These are phyloP conservation scores for Tricholoma terreum DNA, from an alignment of 768 basidiomycete species.

Conservation along the genomic window DNA sequence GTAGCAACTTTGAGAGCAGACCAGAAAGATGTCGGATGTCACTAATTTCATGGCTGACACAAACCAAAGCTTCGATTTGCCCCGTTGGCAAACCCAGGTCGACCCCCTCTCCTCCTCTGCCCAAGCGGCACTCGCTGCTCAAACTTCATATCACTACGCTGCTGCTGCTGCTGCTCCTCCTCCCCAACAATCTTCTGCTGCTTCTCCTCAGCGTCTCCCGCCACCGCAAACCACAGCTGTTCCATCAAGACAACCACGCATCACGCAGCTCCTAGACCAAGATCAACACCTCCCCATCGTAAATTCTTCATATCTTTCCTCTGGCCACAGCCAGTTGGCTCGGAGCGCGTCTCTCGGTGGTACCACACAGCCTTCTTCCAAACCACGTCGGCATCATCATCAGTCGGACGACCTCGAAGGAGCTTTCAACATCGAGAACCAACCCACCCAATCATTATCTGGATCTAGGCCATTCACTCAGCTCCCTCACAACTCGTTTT, in stretches of 20 bases:
- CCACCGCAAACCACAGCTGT: constrained; percentile 48
- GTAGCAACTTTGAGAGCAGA: constrained; percentile 1
- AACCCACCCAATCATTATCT: constrained; percentile 22
- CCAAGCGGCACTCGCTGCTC: constrained; percentile 53
- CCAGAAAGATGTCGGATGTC: constrained; percentile 63
- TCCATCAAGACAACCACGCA: constrained; percentile 51
- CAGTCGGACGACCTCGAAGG: constrained; percentile 67
- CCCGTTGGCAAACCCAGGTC: constrained; percentile 65
- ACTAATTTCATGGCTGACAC: constrained; percentile 74
- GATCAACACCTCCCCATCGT: constrained; percentile 47
- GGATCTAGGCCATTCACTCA: constrained; percentile 42
- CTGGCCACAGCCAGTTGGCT: constrained; percentile 50
- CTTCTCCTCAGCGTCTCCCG: constrained; percentile 46
- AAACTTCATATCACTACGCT: constrained; percentile 52
- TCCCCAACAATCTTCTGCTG: constrained; percentile 39
- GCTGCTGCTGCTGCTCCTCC: constrained; percentile 34
- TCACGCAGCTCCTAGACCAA: constrained; percentile 65
- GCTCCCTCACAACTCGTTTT: constrained; percentile 46
- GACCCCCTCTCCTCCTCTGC: constrained; percentile 49
- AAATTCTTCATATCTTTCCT: constrained; percentile 48
- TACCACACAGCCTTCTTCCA: constrained; percentile 37
- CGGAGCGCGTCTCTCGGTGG: constrained; percentile 67
- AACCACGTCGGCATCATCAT: constrained; percentile 57
- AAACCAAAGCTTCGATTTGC: constrained; percentile 83
- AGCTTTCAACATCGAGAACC: constrained; percentile 39